phyloP scores from a whole-genome alignment of 225 moss, liverwort and hornwort genomes.

The Sphagnum tenellum region DNA sequence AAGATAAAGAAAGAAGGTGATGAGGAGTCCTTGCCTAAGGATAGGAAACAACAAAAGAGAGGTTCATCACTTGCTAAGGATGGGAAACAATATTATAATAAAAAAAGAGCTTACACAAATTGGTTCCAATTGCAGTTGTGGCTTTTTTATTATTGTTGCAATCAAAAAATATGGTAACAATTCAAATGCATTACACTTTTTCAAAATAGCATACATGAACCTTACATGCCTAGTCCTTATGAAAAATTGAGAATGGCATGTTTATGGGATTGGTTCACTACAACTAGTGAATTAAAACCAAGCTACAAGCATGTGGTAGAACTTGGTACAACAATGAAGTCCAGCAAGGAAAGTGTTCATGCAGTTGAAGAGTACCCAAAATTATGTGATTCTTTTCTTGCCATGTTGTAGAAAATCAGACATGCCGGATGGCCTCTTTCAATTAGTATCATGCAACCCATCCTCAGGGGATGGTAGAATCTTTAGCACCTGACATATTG shows the following conservation, averaged over 20 bases:
- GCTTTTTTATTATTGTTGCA: neutral
- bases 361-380: neutral
- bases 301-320: neutral
- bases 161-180: neutral
- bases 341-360: neutral
- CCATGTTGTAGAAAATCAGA: neutral
- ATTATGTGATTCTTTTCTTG: neutral
- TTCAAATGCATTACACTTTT: neutral
- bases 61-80: neutral
- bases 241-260: neutral
- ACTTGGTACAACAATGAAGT: neutral
- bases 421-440: no score
- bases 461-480: no score
- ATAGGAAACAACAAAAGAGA: neutral
- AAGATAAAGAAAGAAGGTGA: neutral
- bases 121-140: neutral
- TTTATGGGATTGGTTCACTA: neutral
- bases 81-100: no score
- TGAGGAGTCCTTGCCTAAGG: neutral
- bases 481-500: no score
- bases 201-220: neutral
- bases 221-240: neutral
- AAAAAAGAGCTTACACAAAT: neutral
- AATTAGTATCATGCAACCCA: no score
- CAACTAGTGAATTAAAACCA: neutral